Evolutionary conservation across 768 basidiomycete genomes (phyloP).

Genomic region (Trametes cubensis): DNA sequence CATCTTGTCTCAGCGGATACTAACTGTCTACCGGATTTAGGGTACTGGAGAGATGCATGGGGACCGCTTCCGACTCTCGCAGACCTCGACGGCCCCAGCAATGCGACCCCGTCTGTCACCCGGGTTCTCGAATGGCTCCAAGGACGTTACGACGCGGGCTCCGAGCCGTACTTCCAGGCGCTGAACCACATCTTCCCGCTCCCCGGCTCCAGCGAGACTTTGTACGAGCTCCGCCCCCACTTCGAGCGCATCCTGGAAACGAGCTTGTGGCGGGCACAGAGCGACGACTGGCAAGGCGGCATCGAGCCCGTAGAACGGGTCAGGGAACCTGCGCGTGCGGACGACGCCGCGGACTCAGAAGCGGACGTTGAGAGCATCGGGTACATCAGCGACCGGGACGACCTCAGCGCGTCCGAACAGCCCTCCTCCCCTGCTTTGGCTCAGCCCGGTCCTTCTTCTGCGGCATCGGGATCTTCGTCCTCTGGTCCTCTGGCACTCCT

Average conservation of each 20-base stretch:
- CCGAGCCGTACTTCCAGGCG: slow-evolving; percentile 7
- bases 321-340: slow-evolving; percentile 10
- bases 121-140: slow-evolving; percentile 1
- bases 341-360: slow-evolving; percentile 16
- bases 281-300: slow-evolving; percentile 14
- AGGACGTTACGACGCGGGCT: not conserved
- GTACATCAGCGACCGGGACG: slow-evolving; percentile 2
- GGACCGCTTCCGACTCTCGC: slow-evolving; percentile 6
- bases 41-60: slow-evolving; percentile 7
- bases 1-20: too few species aligned
- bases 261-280: slow-evolving; percentile 8
- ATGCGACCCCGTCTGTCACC: not conserved
- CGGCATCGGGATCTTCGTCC: not conserved
- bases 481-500: not conserved
- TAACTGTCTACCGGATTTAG: not conserved
- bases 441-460: not conserved
- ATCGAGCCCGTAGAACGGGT: slow-evolving; percentile 12
- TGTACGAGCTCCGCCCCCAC: not conserved
- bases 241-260: slow-evolving; percentile 11
- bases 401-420: not conserved
- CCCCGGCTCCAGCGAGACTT: not conserved
- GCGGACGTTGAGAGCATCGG: slow-evolving; percentile 16
- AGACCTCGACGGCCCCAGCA: not conserved
- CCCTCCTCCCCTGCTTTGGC: not conserved
- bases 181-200: slow-evolving; percentile 10